Percentiles rank a stretch among this genome's conserved stretches.
Conservation (phyloP, 305 asterid genomes). For the Fraxinus platypoda region DNA sequence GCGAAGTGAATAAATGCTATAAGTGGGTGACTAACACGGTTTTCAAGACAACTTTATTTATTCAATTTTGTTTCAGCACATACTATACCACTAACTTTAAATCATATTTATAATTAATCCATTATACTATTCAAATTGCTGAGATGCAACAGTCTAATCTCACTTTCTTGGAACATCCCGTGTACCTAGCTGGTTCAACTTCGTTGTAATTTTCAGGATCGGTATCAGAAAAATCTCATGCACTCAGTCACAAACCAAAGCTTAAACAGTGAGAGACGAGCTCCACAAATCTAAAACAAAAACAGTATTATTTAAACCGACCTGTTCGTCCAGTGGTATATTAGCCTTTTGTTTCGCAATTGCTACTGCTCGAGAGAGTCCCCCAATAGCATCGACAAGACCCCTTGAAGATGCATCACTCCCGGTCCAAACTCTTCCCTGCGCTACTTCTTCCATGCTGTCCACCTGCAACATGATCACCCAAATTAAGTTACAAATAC, state of each 20-base stretch:
- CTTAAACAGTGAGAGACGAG: neutral
- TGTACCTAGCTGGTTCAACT: neutral
- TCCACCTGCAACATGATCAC: conserved; percentile 47
- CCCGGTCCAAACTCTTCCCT: conserved; percentile 97
- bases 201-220: neutral
- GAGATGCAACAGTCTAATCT: neutral
- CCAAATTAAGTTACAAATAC: conserved; percentile 19
- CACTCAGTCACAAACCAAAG: conserved; percentile 2
- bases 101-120: neutral
- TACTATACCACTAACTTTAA: neutral
- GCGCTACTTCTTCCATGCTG: conserved; percentile 91
- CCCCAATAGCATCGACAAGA: conserved; percentile 86
- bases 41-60: neutral
- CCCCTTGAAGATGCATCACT: conserved; percentile 81
- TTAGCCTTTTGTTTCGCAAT: conserved; percentile 88
- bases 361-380: conserved; percentile 80
- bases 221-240: neutral
- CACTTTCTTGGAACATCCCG: neutral
- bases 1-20: neutral
- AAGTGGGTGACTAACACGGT: neutral
- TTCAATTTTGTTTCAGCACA: neutral
- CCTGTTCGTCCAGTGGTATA: conserved; percentile 76
- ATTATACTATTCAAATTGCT: neutral
- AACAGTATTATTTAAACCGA: conserved; percentile 19
- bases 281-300: conserved; percentile 12